These are phyloP conservation scores for Xerocomellus dryophilus DNA, from an alignment of 768 basidiomycete genomes.

Conservation along the genomic window DNA sequence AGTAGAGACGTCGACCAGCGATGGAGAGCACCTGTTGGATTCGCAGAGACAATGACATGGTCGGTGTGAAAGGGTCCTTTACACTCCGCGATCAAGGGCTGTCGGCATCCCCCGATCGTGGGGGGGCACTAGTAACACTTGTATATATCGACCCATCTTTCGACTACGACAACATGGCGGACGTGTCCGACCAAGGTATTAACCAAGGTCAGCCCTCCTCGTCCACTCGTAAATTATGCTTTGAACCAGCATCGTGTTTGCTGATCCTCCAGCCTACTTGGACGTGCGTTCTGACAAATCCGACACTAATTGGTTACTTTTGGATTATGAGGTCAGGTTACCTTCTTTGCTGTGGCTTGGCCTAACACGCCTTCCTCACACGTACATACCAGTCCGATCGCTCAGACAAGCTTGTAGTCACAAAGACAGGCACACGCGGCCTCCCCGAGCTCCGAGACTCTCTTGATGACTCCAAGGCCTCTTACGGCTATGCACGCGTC, in stretches of 20 bases:
- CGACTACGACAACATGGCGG: constrained; percentile 55
- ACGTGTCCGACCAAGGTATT: constrained; percentile 72
- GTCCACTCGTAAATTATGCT: constrained; percentile 3
- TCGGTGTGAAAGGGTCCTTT: background rate
- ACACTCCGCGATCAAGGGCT: constrained; percentile 16
- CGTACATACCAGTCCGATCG: constrained; percentile 51
- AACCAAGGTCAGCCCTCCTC: constrained; percentile 52
- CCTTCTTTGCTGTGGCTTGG: constrained; percentile 1
- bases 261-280: constrained; percentile 61
- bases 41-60: constrained; percentile 19
- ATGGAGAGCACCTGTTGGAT: constrained; percentile 6
- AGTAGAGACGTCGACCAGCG: constrained; percentile 26
- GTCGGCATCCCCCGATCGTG: constrained; percentile 25
- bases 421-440: constrained; percentile 76
- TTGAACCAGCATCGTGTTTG: constrained; percentile 14
- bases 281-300: constrained; percentile 84
- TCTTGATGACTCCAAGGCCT: constrained; percentile 72
- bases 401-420: constrained; percentile 77
- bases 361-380: constrained; percentile 21
- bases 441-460: constrained; percentile 71
- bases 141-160: background rate
- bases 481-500: constrained; percentile 82
- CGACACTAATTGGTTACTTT: constrained; percentile 84
- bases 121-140: background rate
- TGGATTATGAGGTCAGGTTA: constrained; percentile 75